Evolutionary conservation across 805 yeast species (phyloP).

Genomic region (Metschnikowia amazonensis): DNA sequence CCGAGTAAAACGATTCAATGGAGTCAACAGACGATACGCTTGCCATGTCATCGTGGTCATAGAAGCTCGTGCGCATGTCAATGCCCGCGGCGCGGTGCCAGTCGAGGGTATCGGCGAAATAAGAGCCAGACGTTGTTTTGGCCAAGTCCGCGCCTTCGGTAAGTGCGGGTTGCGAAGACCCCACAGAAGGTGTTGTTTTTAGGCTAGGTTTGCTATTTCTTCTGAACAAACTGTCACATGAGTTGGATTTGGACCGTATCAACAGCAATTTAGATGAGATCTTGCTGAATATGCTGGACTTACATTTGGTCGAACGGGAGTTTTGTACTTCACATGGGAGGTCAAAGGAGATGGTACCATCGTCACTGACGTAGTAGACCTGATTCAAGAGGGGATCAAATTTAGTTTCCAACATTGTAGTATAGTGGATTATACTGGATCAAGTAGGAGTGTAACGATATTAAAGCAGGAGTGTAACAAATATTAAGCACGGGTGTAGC

Average conservation of each 20-base stretch:
- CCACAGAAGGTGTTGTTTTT: not conserved
- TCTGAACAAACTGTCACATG: not conserved
- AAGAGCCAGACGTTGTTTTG: not conserved
- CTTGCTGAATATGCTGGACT: slow-evolving; percentile 8
- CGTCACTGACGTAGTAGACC: slow-evolving; percentile 14
- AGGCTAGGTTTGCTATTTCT: not conserved
- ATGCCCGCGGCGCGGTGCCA: slow-evolving; percentile 6
- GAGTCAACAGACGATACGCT: slow-evolving; percentile 24
- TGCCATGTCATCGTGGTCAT: slow-evolving; percentile 17
- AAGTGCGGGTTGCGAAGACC: too few species aligned
- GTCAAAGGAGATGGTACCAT: slow-evolving; percentile 17
- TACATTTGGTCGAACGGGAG: not conserved
- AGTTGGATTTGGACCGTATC: slow-evolving; percentile 9
- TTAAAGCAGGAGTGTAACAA: too few species aligned
- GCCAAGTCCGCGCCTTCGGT: not conserved
- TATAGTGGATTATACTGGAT: too few species aligned
- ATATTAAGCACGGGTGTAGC: too few species aligned
- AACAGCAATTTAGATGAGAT: slow-evolving; percentile 14
- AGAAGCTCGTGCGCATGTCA: slow-evolving; percentile 14
- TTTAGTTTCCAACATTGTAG: slow-evolving; percentile 18
- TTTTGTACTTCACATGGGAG: slow-evolving; percentile 19
- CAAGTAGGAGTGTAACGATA: too few species aligned
- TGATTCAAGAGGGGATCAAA: slow-evolving; percentile 17
- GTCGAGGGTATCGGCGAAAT: not conserved
- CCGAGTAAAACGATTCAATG: slow-evolving; percentile 23